These are phyloP conservation scores for Lactifluus echinatus DNA, from an alignment of 768 basidiomycete genomes.

Conservation along the genomic window DNA sequence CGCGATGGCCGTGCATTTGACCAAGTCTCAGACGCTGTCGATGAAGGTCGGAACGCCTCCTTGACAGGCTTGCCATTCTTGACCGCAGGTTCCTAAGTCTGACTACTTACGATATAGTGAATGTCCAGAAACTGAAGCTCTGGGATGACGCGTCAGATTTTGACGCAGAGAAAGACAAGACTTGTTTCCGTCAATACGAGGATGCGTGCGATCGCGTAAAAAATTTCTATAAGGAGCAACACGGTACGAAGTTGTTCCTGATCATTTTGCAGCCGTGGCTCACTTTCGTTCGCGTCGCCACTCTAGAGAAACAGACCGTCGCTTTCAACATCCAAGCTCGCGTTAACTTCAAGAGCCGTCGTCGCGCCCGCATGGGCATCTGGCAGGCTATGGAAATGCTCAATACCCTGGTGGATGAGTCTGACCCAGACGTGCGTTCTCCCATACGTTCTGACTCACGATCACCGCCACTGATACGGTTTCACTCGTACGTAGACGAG, in stretches of 20 bases:
- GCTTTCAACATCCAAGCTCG: slow-evolving; percentile 76
- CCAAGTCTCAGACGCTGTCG: slow-evolving; percentile 39
- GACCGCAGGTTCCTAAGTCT: neutral
- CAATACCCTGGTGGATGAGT: slow-evolving; percentile 81
- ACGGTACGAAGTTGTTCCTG: slow-evolving; percentile 37
- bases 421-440: slow-evolving; percentile 69
- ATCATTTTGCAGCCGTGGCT: neutral
- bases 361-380: slow-evolving; percentile 64
- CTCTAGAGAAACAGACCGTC: slow-evolving; percentile 76
- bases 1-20: slow-evolving; percentile 33
- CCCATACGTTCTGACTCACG: neutral
- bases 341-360: slow-evolving; percentile 58
- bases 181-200: slow-evolving; percentile 63
- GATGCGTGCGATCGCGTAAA: slow-evolving; percentile 71
- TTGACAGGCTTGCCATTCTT: neutral
- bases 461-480: neutral
- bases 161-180: slow-evolving; percentile 56
- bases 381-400: slow-evolving; percentile 87
- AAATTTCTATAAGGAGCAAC: slow-evolving; percentile 69
- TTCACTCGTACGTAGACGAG: slow-evolving; percentile 45
- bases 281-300: neutral
- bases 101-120: slow-evolving; percentile 41
- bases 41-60: slow-evolving; percentile 32
- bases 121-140: slow-evolving; percentile 51
- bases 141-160: slow-evolving; percentile 52